phyloP scores from a whole-genome alignment of 192 early-diverging fungal species.

The Geranomyces michiganensis region DNA sequence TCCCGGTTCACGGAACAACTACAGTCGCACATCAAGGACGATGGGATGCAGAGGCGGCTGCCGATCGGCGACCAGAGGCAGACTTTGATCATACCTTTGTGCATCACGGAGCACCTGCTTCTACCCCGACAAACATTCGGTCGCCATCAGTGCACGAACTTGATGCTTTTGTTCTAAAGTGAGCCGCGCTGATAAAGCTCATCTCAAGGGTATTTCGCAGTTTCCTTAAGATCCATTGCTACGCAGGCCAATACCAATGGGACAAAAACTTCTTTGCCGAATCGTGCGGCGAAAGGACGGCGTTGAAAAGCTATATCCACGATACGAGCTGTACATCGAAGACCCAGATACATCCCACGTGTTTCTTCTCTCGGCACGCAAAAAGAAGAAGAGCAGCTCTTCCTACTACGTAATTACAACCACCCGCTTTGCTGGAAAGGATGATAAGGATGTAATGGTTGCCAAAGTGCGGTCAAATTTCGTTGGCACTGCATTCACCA shows the following conservation, averaged over 20 bases:
- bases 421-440: constrained; percentile 16
- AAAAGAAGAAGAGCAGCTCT: constrained; percentile 66
- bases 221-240: background rate
- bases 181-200: background rate
- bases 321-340: constrained; percentile 73
- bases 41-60: background rate
- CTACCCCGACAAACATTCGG: background rate
- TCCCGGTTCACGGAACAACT: background rate
- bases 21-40: background rate
- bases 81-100: constrained; percentile 35
- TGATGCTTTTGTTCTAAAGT: constrained; percentile 32
- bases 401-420: constrained; percentile 67
- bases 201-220: no score
- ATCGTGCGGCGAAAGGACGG: constrained; percentile 65
- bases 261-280: constrained; percentile 67
- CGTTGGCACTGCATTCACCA: constrained; percentile 78
- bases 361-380: constrained; percentile 70
- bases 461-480: constrained; percentile 70
- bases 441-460: constrained; percentile 20
- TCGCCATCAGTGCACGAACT: constrained; percentile 5
- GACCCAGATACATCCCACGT: constrained; percentile 40
- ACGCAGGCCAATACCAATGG: constrained; percentile 68
- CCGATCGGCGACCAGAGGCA: background rate
- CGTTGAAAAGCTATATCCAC: constrained; percentile 65
- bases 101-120: background rate